Percentiles rank a stretch among this genome's conserved stretches.
Conservation (phyloP, 176 grass and related monocot genomes). For the Carex parvula region DNA sequence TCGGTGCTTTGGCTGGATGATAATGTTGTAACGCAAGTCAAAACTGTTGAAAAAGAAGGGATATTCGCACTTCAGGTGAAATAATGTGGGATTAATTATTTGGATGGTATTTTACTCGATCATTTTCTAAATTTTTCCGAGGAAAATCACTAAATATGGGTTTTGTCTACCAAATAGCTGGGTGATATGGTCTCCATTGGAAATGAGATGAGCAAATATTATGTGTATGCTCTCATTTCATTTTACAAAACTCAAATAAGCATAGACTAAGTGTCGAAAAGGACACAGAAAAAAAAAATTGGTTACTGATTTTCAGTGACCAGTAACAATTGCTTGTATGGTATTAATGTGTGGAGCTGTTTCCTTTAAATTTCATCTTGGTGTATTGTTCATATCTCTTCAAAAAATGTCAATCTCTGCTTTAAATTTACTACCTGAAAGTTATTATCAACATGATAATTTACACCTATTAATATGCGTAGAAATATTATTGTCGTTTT, state of each 20-base stretch:
- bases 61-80: constrained; percentile 86
- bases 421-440: not conserved
- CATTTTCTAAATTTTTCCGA: not conserved
- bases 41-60: constrained; percentile 81
- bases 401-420: not conserved
- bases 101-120: not conserved
- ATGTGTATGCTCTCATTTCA: not conserved
- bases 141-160: not conserved
- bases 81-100: not conserved
- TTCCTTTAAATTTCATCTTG: not conserved
- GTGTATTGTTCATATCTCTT: not conserved
- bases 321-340: not conserved
- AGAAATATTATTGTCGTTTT: not conserved
- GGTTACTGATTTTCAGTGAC: not conserved
- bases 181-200: not conserved
- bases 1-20: constrained; percentile 92
- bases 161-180: not conserved
- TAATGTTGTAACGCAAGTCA: constrained; percentile 94
- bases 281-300: not conserved
- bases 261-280: not conserved
- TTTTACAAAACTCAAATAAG: not conserved
- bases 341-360: not conserved
- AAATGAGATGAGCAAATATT: not conserved
- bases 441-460: not conserved
- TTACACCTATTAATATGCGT: not conserved